Evolutionary conservation across 225 moss, liverwort and hornwort genomes (phyloP).

Genomic region (Polytrichum formosum): DNA sequence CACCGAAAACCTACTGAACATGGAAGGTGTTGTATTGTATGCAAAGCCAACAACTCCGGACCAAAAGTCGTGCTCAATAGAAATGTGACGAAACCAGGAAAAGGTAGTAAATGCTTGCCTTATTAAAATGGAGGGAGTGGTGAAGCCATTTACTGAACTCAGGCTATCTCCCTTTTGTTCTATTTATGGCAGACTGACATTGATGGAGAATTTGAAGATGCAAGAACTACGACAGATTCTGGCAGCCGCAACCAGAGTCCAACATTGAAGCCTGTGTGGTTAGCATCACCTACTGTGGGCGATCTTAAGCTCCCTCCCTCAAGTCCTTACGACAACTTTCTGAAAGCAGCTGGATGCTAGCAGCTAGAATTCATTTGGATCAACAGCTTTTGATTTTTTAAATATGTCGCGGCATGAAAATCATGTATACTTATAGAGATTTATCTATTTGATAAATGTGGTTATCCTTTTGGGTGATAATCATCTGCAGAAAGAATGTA

Average conservation of each 20-base stretch:
- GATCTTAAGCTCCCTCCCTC: slow-evolving; percentile 77
- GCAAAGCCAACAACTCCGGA: too few relatives aligned
- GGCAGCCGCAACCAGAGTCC: slow-evolving; percentile 28
- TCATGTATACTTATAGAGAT: too few relatives aligned
- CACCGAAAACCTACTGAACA: too few relatives aligned
- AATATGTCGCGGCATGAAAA: not conserved
- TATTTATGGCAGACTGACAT: slow-evolving; percentile 17
- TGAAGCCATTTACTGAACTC: not conserved
- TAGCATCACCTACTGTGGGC: slow-evolving; percentile 49
- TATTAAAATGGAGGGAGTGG: not conserved
- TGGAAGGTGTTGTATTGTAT: too few relatives aligned
- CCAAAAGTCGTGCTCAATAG: too few relatives aligned
- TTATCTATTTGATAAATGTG: too few relatives aligned
- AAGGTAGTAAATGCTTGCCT: too few relatives aligned
- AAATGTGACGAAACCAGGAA: too few relatives aligned
- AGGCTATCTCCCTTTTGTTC: slow-evolving; percentile 3
- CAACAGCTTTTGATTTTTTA: not conserved
- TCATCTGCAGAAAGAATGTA: too few relatives aligned
- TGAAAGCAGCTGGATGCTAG: slow-evolving; percentile 89
- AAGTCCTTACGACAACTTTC: slow-evolving; percentile 90
- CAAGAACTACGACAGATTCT: slow-evolving; percentile 17
- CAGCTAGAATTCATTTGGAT: not conserved
- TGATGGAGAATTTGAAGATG: slow-evolving; percentile 20
- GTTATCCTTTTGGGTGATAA: too few relatives aligned
- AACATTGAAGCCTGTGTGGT: slow-evolving; percentile 61